A percentile compares a stretch with the other conserved stretches of the same genome.
Evolutionary conservation across 2,329 filamentous ascomycete species (phyloP).

Genomic region (Aciculosporium take): DNA sequence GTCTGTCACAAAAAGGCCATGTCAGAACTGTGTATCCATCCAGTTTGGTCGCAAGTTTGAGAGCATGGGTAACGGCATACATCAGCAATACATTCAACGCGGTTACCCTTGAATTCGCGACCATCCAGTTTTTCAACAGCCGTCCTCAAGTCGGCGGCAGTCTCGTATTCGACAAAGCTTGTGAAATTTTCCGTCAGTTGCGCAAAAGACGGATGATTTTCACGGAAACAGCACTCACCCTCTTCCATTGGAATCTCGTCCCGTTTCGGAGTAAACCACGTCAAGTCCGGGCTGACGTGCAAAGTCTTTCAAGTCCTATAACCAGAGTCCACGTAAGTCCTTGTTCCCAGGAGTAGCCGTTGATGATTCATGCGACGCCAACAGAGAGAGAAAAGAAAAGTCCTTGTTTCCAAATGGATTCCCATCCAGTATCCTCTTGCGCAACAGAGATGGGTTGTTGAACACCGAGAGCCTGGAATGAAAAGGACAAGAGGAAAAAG

Average conservation of each 20-base stretch:
- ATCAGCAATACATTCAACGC: constrained; percentile 76
- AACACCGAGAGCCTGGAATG: constrained; percentile 3
- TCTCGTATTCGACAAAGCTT: constrained; percentile 97
- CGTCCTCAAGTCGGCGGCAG: constrained; percentile 71
- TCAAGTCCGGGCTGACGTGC: constrained; percentile 92
- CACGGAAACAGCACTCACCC: constrained; percentile 46
- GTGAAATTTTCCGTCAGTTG: not conserved
- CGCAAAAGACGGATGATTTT: no score
- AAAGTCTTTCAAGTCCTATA: constrained; percentile 99
- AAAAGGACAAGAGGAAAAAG: constrained; percentile 15
- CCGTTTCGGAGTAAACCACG: constrained; percentile 95
- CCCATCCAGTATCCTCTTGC: constrained; percentile 18
- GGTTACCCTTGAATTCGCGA: constrained; percentile 80
- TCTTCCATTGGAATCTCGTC: constrained; percentile 79
- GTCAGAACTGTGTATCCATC: not conserved
- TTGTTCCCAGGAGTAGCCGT: constrained; percentile 37
- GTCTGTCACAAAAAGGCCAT: constrained; percentile 34
- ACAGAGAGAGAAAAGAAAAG: constrained; percentile 13
- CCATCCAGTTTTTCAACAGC: constrained; percentile 92
- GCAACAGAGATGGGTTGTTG: constrained; percentile 2
- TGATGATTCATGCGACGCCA: constrained; percentile 5
- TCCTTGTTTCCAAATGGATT: constrained; percentile 19
- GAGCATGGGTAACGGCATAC: constrained; percentile 37
- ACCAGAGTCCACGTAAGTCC: constrained; percentile 70
- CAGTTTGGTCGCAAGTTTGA: not conserved